Conservation (phyloP, 306 rosid genomes). For the Biancaea sappan region DNA sequence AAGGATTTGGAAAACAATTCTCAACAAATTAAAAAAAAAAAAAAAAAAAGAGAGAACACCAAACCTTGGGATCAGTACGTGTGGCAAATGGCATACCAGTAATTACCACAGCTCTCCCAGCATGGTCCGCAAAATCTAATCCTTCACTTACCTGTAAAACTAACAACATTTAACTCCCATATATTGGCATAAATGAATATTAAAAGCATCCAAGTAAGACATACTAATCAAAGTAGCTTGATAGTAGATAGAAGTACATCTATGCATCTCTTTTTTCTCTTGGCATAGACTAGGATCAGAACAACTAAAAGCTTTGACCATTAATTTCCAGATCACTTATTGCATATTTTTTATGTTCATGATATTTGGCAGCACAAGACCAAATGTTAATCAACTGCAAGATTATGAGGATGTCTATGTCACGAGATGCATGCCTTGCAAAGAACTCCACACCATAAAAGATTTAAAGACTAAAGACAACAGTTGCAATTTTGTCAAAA, state of each 20-base stretch:
- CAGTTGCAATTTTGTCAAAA: background rate
- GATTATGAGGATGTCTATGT: background rate
- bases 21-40: conserved; percentile 6
- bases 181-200: conserved; percentile 25
- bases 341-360: background rate
- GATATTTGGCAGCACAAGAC: background rate
- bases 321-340: background rate
- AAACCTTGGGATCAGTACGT: conserved; percentile 84
- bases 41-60: conserved; percentile 2
- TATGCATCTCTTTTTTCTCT: conserved; percentile 6
- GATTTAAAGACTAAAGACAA: background rate
- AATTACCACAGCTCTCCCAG: conserved; percentile 93
- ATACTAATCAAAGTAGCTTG: background rate
- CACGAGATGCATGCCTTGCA: background rate
- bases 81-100: conserved; percentile 95
- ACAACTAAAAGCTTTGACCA: background rate
- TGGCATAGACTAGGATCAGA: background rate
- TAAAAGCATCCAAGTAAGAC: conserved; percentile 14
- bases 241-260: background rate
- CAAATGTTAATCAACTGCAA: background rate
- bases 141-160: conserved; percentile 91
- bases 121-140: conserved; percentile 93
- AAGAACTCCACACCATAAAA: background rate
- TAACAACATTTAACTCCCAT: conserved; percentile 22
- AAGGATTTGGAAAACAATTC: conserved; percentile 26